Evolutionary conservation across 1,284 basidiomycete species (phyloP).

Genomic region (Ganoderma sp.): DNA sequence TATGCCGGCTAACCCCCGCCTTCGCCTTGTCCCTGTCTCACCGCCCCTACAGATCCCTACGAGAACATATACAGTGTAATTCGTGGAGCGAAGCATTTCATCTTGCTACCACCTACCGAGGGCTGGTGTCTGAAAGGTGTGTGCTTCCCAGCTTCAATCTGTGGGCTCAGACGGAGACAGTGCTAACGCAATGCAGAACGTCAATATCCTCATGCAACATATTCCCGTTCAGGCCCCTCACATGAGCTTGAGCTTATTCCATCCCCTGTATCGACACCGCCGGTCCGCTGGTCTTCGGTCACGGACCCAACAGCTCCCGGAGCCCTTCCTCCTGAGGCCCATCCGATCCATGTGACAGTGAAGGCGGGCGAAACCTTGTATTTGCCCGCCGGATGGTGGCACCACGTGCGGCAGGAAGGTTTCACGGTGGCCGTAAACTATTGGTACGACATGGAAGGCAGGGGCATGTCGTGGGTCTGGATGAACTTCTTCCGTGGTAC

Average conservation of each 20-base stretch:
- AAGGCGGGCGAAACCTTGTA: slow-evolving; percentile 82
- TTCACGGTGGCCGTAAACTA: slow-evolving; percentile 83
- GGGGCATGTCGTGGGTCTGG: slow-evolving; percentile 71
- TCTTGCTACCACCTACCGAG: slow-evolving; percentile 84
- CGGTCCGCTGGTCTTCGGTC: slow-evolving; percentile 79
- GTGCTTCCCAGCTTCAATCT: slow-evolving; percentile 26
- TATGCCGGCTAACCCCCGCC: slow-evolving; percentile 39
- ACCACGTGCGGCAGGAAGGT: slow-evolving; percentile 75
- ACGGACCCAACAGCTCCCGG: slow-evolving; percentile 55
- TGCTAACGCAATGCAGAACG: slow-evolving; percentile 52
- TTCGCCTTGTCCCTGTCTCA: neutral
- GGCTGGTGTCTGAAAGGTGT: slow-evolving; percentile 82
- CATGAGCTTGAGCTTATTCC: slow-evolving; percentile 53
- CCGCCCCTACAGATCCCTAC: slow-evolving; percentile 71
- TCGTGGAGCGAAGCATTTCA: slow-evolving; percentile 84
- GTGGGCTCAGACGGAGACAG: neutral
- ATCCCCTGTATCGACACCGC: slow-evolving; percentile 45
- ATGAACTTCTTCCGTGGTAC: slow-evolving; percentile 64
- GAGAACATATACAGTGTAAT: slow-evolving; percentile 92
- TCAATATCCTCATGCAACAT: slow-evolving; percentile 72
- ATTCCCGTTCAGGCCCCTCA: slow-evolving; percentile 48
- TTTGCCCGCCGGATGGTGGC: slow-evolving; percentile 91
- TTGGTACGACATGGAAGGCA: slow-evolving; percentile 84
- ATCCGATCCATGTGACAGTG: slow-evolving; percentile 71
- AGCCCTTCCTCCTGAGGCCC: slow-evolving; percentile 55